Evolutionary conservation across 2,329 filamentous ascomycete genomes (phyloP), one percentile per base, ranked within the genome.

Genomic region (Colletotrichum viniferum): DNA sequence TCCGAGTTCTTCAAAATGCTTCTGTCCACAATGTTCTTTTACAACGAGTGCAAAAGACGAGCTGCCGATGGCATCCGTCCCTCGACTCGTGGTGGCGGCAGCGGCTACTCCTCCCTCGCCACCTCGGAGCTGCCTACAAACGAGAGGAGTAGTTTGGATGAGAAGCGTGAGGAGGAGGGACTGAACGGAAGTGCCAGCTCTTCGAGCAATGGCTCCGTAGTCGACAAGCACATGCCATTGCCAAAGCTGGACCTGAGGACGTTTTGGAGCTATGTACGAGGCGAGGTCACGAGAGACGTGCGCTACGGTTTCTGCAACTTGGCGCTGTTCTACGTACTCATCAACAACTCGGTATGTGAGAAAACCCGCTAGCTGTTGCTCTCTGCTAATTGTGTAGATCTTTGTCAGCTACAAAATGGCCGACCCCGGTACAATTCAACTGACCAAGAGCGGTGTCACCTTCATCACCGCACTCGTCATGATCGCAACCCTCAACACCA

Each of bases 1-100:
- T 83, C 80, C 28, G 81, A 83, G 63, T 81, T 81, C 70, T 78
- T 80, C 75, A 83, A 84, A 73, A 78, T 82, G 77, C 52, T 82
- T 5, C 74, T 84, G 9, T 82, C 82, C 30, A 77, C 78, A 16
- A 64, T 76, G 34, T 80, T 84, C 67, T 84, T 80, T 71, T 81
- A 77, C 60, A 72, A 79, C 21, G 79, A 82, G 73, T 82, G 81
- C 66, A 66, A 76, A 56, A 69, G 69, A 34, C 64, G 79, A 34
- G 75, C 65, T 28, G 73, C 73, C 32, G 68, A 75, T n/a, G 74
- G 71, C 60, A 68, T 78, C 62, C 43, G 61, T 30, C 78, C 78
- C 9, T 79, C 77, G 21, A 74, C 71, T 18, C 73, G 78, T 10
- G 77, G 77, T 34, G 75, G 68, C 36, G 75, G 77, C 5, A 70